phyloP scores from a whole-genome alignment of 164 flowering plant species.

The Berberis thunbergii region DNA sequence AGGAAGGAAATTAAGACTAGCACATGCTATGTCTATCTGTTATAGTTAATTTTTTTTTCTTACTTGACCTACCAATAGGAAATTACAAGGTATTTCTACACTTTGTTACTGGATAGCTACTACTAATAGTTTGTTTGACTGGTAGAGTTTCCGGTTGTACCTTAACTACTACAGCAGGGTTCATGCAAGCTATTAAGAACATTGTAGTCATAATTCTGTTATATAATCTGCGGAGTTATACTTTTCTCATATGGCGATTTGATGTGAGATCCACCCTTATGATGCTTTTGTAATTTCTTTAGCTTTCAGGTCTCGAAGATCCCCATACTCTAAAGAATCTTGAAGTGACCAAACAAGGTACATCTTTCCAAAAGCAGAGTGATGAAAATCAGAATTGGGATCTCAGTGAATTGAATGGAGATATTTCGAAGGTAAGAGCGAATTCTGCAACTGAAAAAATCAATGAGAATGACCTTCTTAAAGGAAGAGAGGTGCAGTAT shows the following conservation, averaged over 20 bases:
- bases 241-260: neutral
- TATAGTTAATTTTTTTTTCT: too few species aligned
- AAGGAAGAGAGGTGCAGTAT: conserved; percentile 11
- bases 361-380: conserved; percentile 7
- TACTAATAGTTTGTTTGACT: too few species aligned
- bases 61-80: too few species aligned
- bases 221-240: neutral
- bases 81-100: too few species aligned
- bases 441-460: conserved; percentile 5
- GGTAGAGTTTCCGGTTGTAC: too few species aligned
- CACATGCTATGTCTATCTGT: too few species aligned
- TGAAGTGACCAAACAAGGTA: conserved; percentile 16
- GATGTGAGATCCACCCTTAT: neutral
- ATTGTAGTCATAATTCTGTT: neutral
- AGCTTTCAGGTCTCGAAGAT: conserved; percentile 30
- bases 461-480: conserved; percentile 10
- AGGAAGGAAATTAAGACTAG: too few species aligned
- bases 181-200: too few species aligned
- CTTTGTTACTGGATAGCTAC: too few species aligned
- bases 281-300: neutral
- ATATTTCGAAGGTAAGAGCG: conserved; percentile 6
- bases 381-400: conserved; percentile 12
- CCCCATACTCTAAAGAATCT: conserved; percentile 1
- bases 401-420: conserved; percentile 9
- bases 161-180: too few species aligned